These are phyloP conservation scores for Rhodotorula sp. DNA, from an alignment of 1,284 basidiomycete genomes.

Conservation along the genomic window DNA sequence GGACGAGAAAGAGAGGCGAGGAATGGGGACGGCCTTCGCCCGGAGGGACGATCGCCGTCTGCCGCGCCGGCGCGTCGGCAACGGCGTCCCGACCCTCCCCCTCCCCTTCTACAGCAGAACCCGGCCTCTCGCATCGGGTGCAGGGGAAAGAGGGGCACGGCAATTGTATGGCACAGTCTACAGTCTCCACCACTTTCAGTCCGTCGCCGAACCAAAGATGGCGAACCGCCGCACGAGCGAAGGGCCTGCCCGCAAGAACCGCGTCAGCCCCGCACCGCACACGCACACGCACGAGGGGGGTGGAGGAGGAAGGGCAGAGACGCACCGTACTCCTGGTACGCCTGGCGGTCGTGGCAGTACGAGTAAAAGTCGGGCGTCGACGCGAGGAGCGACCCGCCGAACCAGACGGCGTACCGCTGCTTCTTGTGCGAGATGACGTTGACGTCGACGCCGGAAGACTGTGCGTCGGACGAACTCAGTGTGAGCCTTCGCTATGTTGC, in stretches of 20 bases:
- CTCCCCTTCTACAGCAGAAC: too few species aligned
- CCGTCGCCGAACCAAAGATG: slow-evolving; percentile 38
- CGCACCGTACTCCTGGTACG: slow-evolving; percentile 35
- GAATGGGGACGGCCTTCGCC: too few species aligned
- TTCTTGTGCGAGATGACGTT: slow-evolving; percentile 98
- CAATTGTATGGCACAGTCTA: background rate
- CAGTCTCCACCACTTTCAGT: background rate
- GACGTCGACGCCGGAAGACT: slow-evolving; percentile 93
- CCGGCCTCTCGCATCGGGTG: too few species aligned
- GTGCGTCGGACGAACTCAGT: background rate
- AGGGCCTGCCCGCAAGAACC: slow-evolving; percentile 17
- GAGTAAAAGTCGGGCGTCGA: slow-evolving; percentile 96
- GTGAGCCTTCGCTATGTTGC: too few species aligned
- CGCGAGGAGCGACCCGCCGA: slow-evolving; percentile 90
- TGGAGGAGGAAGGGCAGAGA: slow-evolving; percentile 47
- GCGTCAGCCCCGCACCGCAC: background rate
- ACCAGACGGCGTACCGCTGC: slow-evolving; percentile 98
- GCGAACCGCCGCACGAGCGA: slow-evolving; percentile 36
- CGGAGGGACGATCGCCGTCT: too few species aligned
- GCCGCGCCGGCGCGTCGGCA: too few species aligned
- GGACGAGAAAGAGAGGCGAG: too few species aligned
- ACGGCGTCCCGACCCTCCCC: too few species aligned
- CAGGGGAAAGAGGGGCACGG: background rate
- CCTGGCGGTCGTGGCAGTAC: slow-evolving; percentile 74
- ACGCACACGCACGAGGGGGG: background rate